Evolutionary conservation across 2,329 filamentous ascomycete species (phyloP).

Genomic region (Lomentospora prolificans): DNA sequence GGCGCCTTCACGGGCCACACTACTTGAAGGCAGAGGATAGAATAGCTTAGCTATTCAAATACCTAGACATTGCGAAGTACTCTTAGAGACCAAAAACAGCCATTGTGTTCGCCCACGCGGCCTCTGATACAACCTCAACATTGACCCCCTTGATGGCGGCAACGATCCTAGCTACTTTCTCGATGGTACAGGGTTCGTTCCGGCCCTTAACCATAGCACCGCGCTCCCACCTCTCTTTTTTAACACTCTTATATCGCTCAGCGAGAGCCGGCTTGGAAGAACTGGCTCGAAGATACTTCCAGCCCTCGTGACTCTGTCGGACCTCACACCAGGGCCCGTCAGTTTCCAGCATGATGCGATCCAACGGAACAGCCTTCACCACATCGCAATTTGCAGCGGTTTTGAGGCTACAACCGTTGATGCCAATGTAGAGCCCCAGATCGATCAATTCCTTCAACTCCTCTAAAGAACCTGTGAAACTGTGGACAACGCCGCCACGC

Average conservation of each 20-base stretch:
- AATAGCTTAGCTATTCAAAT: too few species aligned
- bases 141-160: slow-evolving; percentile 73
- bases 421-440: slow-evolving; percentile 79
- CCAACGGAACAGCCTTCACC: slow-evolving; percentile 67
- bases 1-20: too few species aligned
- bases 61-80: too few species aligned
- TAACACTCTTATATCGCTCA: slow-evolving; percentile 69
- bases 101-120: slow-evolving; percentile 73
- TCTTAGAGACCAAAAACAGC: slow-evolving; percentile 68
- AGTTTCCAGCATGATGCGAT: slow-evolving; percentile 85
- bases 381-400: slow-evolving; percentile 84
- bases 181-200: slow-evolving; percentile 85
- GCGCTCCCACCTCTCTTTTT: slow-evolving; percentile 90
- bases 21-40: too few species aligned
- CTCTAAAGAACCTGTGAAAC: slow-evolving; percentile 79
- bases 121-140: slow-evolving; percentile 77
- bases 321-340: slow-evolving; percentile 98
- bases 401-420: slow-evolving; percentile 96
- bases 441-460: slow-evolving; percentile 76
- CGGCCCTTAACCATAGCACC: slow-evolving; percentile 88
- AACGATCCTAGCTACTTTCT: slow-evolving; percentile 78
- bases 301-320: slow-evolving; percentile 75
- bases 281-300: slow-evolving; percentile 45
- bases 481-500: slow-evolving; percentile 79
- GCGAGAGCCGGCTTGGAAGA: slow-evolving; percentile 45